Conservation (phyloP, 441 rosid genomes). For the Geranium incanum region DNA sequence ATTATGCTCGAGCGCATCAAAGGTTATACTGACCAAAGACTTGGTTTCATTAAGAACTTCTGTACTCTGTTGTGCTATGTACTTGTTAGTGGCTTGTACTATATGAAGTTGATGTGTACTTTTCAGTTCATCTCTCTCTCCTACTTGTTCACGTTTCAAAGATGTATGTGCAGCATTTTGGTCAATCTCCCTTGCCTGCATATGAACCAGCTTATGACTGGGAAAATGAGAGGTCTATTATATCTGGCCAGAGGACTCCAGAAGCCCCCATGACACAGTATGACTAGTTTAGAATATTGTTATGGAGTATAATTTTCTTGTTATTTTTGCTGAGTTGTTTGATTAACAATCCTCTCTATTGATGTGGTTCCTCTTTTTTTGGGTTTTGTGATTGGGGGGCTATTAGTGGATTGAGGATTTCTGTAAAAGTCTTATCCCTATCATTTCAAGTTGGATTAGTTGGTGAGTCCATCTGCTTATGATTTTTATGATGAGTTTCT, state of each 20-base stretch:
- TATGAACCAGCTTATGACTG: slow-evolving; percentile 99
- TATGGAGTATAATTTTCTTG: neutral
- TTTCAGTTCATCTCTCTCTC: neutral
- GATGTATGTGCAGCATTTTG: slow-evolving; percentile 64
- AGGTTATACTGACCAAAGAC: slow-evolving; percentile 40
- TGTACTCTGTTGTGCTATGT: neutral
- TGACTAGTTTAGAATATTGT: slow-evolving; percentile 44
- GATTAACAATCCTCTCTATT: slow-evolving; percentile 13
- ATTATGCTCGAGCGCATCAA: slow-evolving; percentile 25
- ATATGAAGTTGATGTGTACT: neutral
- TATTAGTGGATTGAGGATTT: slow-evolving; percentile 83
- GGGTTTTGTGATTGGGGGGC: slow-evolving; percentile 18
- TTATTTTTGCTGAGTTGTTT: slow-evolving; percentile 10
- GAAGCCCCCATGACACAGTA: slow-evolving; percentile 60
- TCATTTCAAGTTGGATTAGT: slow-evolving; percentile 84
- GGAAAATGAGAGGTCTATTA: slow-evolving; percentile 93
- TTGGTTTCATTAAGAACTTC: slow-evolving; percentile 12
- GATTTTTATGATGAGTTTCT: slow-evolving; percentile 5
- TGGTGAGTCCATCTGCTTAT: slow-evolving; percentile 45
- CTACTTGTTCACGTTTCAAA: slow-evolving; percentile 7
- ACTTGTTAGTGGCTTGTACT: neutral
- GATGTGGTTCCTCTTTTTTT: slow-evolving; percentile 11
- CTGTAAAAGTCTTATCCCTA: slow-evolving; percentile 76
- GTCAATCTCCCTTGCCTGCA: slow-evolving; percentile 90
- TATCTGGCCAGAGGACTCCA: slow-evolving; percentile 87